Conservation (phyloP, 2,329 filamentous ascomycete genomes). For the Calonectria ilicicola region DNA sequence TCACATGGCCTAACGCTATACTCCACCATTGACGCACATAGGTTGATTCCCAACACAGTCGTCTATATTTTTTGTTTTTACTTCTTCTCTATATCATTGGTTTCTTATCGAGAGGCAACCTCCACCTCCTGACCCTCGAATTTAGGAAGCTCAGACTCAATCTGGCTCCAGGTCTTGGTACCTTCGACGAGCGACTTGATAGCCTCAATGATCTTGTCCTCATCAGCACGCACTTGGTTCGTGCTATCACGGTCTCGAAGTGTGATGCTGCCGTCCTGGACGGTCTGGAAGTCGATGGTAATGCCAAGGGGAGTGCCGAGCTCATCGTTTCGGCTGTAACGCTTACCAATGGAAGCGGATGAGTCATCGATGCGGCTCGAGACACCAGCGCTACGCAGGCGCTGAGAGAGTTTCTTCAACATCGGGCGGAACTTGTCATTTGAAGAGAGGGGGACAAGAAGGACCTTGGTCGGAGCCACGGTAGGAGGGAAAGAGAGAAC, state of each 20-base stretch:
- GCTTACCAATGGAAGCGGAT: slow-evolving; percentile 92
- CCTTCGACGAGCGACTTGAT: slow-evolving; percentile 67
- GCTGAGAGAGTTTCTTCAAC: slow-evolving; percentile 77
- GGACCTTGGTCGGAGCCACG: slow-evolving; percentile 94
- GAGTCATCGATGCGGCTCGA: slow-evolving; percentile 92
- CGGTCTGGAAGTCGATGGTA: slow-evolving; percentile 95
- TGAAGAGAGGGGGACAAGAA: slow-evolving; percentile 88
- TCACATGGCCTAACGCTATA: slow-evolving; percentile 20
- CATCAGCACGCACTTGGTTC: slow-evolving; percentile 86
- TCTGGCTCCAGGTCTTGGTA: slow-evolving; percentile 72
- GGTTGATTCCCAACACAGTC: slow-evolving; percentile 11
- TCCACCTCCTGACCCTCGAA: slow-evolving; percentile 83
- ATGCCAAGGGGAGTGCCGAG: slow-evolving; percentile 94
- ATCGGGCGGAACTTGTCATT: slow-evolving; percentile 86
- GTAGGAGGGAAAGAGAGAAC: slow-evolving; percentile 68
- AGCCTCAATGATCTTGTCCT: slow-evolving; percentile 83
- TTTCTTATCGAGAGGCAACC: slow-evolving; percentile 49
- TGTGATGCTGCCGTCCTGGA: slow-evolving; percentile 88
- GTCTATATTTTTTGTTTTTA: slow-evolving; percentile 28
- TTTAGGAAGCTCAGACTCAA: slow-evolving; percentile 82
- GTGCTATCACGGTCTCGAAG: slow-evolving; percentile 92
- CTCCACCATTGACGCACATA: slow-evolving; percentile 2
- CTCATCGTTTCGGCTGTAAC: slow-evolving; percentile 95
- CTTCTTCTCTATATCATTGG: slow-evolving; percentile 19
- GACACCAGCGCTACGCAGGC: slow-evolving; percentile 80